A percentile compares a stretch with the other conserved stretches of the same genome.
phyloP scores from a whole-genome alignment of 202 grass and related monocot species.

The Musa balbisiana region DNA sequence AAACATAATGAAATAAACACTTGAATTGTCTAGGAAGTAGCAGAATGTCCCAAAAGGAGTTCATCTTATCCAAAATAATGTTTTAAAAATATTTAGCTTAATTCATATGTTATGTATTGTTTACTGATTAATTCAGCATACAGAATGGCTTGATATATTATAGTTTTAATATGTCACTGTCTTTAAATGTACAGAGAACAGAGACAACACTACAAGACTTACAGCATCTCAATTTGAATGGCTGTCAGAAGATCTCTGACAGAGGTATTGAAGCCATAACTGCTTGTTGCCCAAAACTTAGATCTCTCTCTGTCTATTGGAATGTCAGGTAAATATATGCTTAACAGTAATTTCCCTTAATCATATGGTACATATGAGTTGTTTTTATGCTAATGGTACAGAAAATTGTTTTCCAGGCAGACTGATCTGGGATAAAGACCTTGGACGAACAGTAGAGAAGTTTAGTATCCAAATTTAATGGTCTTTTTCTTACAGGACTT shows the following conservation, averaged over 20 bases:
- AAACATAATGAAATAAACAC: background rate
- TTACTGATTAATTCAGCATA: background rate
- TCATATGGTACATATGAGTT: background rate
- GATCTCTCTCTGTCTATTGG: slow-evolving; percentile 55
- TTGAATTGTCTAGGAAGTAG: background rate
- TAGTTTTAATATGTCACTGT: background rate
- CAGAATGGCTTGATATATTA: background rate
- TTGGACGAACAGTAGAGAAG: slow-evolving; percentile 51
- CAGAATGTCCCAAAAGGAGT: background rate
- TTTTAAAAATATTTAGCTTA: too few relatives aligned
- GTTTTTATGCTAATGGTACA: background rate
- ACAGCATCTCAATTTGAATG: slow-evolving; percentile 66
- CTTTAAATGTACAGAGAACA: slow-evolving; percentile 34
- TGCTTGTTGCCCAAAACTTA: slow-evolving; percentile 56
- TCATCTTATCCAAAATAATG: background rate
- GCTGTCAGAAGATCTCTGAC: slow-evolving; percentile 83
- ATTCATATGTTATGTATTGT: too few relatives aligned
- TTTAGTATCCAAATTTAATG: too few relatives aligned
- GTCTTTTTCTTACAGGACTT: too few relatives aligned
- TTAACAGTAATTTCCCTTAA: slow-evolving; percentile 24
- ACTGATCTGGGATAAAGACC: slow-evolving; percentile 50
- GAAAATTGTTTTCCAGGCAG: slow-evolving; percentile 32
- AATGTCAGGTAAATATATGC: slow-evolving; percentile 56
- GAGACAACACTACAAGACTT: slow-evolving; percentile 46
- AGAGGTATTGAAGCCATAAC: slow-evolving; percentile 71